Evolutionary conservation across 2,329 filamentous ascomycete species (phyloP).

Genomic region (Microdochium bolleyi): DNA sequence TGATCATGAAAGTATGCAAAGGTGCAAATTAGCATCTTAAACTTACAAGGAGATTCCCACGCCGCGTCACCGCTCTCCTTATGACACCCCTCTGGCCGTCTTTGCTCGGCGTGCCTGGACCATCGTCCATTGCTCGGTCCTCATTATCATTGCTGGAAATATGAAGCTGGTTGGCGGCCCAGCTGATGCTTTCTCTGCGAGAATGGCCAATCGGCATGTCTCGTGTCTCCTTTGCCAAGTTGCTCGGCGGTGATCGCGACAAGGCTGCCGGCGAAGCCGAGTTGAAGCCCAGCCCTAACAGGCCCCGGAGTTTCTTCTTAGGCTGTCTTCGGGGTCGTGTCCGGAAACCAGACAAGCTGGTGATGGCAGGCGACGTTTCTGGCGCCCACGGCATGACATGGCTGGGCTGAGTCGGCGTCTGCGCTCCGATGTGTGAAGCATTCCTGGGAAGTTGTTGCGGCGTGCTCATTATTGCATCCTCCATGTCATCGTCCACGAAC

Average conservation of each 20-base stretch:
- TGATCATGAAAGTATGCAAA: conserved; percentile 11
- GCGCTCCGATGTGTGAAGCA: conserved; percentile 33
- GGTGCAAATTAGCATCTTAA: background rate
- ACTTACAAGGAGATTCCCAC: conserved; percentile 80
- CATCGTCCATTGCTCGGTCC: conserved; percentile 48
- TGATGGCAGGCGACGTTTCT: conserved; percentile 61
- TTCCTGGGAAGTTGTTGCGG: conserved; percentile 62
- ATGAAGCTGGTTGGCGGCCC: conserved; percentile 82
- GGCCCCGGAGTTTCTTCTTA: conserved; percentile 39
- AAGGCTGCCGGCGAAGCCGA: conserved; percentile 30
- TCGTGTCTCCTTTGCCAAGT: conserved; percentile 25
- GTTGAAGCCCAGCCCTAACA: conserved; percentile 43
- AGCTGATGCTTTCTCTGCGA: conserved; percentile 79
- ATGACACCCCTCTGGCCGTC: conserved; percentile 68
- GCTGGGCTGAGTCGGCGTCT: conserved; percentile 32
- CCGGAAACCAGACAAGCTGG: conserved; percentile 76
- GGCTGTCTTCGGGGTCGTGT: conserved; percentile 63
- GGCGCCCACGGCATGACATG: conserved; percentile 52
- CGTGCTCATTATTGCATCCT: conserved; percentile 75
- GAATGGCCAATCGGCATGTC: conserved; percentile 36
- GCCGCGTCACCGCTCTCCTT: conserved; percentile 71
- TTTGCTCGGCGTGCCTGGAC: conserved; percentile 32
- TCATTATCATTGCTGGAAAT: conserved; percentile 77
- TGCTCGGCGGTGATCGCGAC: conserved; percentile 66
- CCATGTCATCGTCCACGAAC: conserved; percentile 65